Evolutionary conservation across 129 eudicot genomes (phyloP).

Genomic region (Arctium minus): DNA sequence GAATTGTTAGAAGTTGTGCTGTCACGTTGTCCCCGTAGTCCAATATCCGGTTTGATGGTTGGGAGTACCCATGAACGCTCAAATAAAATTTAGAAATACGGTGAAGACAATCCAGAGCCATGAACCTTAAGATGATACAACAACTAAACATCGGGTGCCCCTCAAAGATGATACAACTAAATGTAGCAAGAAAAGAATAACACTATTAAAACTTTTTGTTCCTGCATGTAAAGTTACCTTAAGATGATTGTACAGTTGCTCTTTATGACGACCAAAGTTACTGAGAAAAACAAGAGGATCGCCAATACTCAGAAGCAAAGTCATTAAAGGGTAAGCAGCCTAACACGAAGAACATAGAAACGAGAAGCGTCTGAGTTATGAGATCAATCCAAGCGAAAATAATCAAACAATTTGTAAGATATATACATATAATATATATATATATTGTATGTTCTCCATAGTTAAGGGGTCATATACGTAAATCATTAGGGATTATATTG

Average conservation of each 20-base stretch:
- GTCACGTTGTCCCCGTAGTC: constrained; percentile 94
- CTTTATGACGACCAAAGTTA: constrained; percentile 79
- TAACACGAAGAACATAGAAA: constrained; percentile 14
- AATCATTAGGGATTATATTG: too few relatives aligned
- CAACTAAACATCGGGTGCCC: neutral
- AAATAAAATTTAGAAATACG: constrained; percentile 74
- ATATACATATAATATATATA: too few relatives aligned
- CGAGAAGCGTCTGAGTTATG: neutral
- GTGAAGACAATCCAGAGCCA: constrained; percentile 90
- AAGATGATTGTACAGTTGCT: constrained; percentile 81
- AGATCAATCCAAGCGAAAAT: constrained; percentile 4
- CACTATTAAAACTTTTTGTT: neutral
- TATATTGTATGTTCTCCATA: too few relatives aligned
- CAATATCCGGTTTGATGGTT: constrained; percentile 88
- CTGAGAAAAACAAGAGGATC: constrained; percentile 72
- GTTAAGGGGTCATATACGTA: too few relatives aligned
- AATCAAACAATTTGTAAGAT: neutral
- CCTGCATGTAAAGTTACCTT: constrained; percentile 48
- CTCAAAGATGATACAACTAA: neutral
- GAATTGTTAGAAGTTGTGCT: constrained; percentile 67
- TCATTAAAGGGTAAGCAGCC: constrained; percentile 92
- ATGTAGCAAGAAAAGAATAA: neutral
- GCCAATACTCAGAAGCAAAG: constrained; percentile 90
- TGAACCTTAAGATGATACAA: constrained; percentile 57
- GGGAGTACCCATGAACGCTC: constrained; percentile 73